These are phyloP conservation scores for Syzygium syzygioides DNA, from an alignment of 441 rosid genomes.

Conservation along the genomic window DNA sequence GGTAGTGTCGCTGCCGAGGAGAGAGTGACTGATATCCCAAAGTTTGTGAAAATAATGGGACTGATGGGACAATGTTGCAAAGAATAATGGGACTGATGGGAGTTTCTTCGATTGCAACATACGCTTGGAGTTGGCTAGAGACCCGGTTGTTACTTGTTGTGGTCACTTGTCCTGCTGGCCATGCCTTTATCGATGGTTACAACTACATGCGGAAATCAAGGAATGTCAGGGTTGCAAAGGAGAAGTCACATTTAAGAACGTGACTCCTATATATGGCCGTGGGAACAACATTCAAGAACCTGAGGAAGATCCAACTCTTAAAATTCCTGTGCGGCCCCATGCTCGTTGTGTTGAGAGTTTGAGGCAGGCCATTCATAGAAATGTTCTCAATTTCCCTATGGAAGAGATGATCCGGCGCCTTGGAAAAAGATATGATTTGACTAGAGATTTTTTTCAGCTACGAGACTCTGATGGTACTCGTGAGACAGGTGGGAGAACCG, in stretches of 20 bases:
- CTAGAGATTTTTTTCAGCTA: slow-evolving; percentile 42
- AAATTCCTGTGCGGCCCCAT: slow-evolving; percentile 77
- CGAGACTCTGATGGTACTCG: slow-evolving; percentile 49
- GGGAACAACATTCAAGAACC: slow-evolving; percentile 46
- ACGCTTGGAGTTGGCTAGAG: slow-evolving; percentile 81
- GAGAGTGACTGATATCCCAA: slow-evolving; percentile 55
- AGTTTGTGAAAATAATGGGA: slow-evolving; percentile 67
- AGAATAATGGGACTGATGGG: slow-evolving; percentile 54
- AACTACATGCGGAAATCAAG: slow-evolving; percentile 69
- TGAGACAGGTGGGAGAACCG: slow-evolving; percentile 48
- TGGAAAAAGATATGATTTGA: slow-evolving; percentile 66
- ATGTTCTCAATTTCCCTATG: slow-evolving; percentile 52
- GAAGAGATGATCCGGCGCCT: slow-evolving; percentile 90
- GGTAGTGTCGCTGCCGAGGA: slow-evolving; percentile 80
- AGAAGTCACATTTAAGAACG: slow-evolving; percentile 64
- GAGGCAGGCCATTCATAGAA: slow-evolving; percentile 81
- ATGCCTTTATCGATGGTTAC: slow-evolving; percentile 78
- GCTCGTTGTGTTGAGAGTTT: slow-evolving; percentile 78
- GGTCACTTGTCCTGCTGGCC: slow-evolving; percentile 98
- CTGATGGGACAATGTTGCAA: slow-evolving; percentile 50
- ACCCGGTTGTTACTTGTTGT: slow-evolving; percentile 93
- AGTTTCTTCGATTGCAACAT: slow-evolving; percentile 87
- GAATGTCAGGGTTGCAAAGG: slow-evolving; percentile 97
- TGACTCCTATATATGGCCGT: slow-evolving; percentile 90
- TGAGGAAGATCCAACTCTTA: slow-evolving; percentile 57